A percentile compares a stretch with the other conserved stretches of the same genome.
These are phyloP conservation scores for Dipodascopsis uninucleata DNA, from an alignment of 805 yeast genomes.

Conservation along the genomic window DNA sequence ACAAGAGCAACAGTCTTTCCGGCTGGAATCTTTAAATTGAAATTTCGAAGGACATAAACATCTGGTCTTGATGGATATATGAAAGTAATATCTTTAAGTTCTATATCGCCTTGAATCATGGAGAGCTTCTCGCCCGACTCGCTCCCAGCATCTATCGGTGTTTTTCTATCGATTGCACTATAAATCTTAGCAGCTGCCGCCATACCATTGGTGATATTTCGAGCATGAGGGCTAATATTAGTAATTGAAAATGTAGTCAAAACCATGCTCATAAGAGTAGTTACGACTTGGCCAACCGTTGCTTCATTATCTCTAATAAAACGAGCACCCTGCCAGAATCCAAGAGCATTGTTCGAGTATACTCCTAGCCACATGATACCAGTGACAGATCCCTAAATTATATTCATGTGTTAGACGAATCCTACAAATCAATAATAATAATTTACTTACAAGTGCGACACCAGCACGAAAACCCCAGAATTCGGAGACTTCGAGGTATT, in stretches of 20 bases:
- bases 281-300: constrained; percentile 36
- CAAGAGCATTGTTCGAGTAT: constrained; percentile 39
- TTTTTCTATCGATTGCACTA: constrained; percentile 42
- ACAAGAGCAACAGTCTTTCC: constrained; percentile 84
- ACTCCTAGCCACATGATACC: constrained; percentile 38
- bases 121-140: constrained; percentile 20
- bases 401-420: no score
- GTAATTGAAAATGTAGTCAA: constrained; percentile 40
- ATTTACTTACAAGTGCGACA: constrained; percentile 27
- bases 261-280: constrained; percentile 28
- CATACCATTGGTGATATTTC: constrained; percentile 37
- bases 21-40: constrained; percentile 48
- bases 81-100: constrained; percentile 26
- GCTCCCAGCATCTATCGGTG: constrained; percentile 36
- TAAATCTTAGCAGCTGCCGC: constrained; percentile 40
- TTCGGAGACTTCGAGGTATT: constrained; percentile 29
- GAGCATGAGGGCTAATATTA: constrained; percentile 40
- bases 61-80: constrained; percentile 33
- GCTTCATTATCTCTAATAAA: constrained; percentile 34
- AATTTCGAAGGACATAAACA: constrained; percentile 27
- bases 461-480: constrained; percentile 30
- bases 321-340: constrained; percentile 43
- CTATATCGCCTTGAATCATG: constrained; percentile 39
- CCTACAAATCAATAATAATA: constrained; percentile 36
- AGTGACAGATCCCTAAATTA: constrained; percentile 38